Base-by-base conservation (phyloP, 129 eudicot species). In the Tagetes erecta region DNA sequence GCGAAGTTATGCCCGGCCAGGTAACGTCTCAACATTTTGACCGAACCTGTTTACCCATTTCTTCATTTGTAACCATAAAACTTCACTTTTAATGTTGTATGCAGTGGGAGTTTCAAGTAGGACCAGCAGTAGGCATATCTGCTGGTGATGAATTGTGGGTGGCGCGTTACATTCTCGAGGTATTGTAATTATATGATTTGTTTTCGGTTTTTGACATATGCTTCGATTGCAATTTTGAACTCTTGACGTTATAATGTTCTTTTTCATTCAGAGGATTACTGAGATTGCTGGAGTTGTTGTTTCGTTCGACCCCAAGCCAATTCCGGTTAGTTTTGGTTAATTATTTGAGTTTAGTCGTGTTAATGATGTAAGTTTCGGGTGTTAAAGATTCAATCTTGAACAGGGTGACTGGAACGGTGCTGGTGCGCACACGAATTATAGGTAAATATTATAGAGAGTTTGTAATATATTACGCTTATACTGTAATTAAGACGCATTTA, bases 1-100 rank as follows among this genome's bases (percentile, higher is more conserved):
- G 96, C 3, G 96, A 89, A 74, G 96, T 89, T 8, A 89, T 89
- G 93, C 90, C 90, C 0, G 93, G 93, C 2, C 73, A 69, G 73
- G 41, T 69, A 40, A 42, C 0, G 14, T 12, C 3, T 0, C 5
- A 1, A 2, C 8, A 0, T 44, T 42, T 66, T 20, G 30, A 66
- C 51, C 13, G 2, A 65, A 20, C 35, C n/a, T 13, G 8, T n/a
- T 2, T 20, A 8, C 14, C 31, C 1, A 2, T 0, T 40, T 66
- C 4, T 6, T 3, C 36, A 3, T 58, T 30, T 31, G 64, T 35
- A 58, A 58, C 64, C 40, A 0, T 58, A 3, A 58, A 58, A 31
- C 64, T 5, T 33, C 12, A 31, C 39, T 31, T 57, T 57, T 3
- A 0, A 1, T 31, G 11, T 35, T 3, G 34, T 27, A 14, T 5